Base-by-base conservation (phyloP, 1,284 basidiomycete genomes). In the Sanghuangporus baumii region DNA sequence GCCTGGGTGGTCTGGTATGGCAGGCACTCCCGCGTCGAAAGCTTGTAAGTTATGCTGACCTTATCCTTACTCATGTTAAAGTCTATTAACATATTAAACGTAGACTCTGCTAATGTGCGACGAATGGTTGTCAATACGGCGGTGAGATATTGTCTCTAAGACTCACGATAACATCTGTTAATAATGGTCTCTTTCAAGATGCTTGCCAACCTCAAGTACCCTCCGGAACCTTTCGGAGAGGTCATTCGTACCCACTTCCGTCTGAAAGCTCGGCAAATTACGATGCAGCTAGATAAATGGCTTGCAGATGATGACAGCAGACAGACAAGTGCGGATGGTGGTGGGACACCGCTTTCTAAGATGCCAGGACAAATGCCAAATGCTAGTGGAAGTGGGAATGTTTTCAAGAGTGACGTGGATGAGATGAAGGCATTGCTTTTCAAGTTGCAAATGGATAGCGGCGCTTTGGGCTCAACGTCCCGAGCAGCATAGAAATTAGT, bases 201-300 rank as follows among this genome's bases (percentile, higher is more conserved):
- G 91, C 78, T 94, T n/a, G 88, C 84, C 40, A 93, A 90, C 70
- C 75, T 96, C 67, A 89, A 86, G 72, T 82, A 81, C 52, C 90
- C 93, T 20, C 91, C 93, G 11, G 89, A 88, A 66, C 86, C 89
- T 60, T 96, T 94, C 70, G 85, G 77, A 47, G 88, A 93, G 65
- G 84, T 95, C 63, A 89, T 97, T 69, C 85, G 83, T 47, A 95
- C 93, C 0, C 94, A 96, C 74, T 96, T 93, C 78, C 81, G 88
- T n/a, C 76, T 96, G 58, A 96, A 96, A 72, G 85, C 91, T 0
- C 78, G 78, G 48, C 81, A 82, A 0, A 84, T 97, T 65, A 74
- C 75, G 20, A 72, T 79, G 38, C 93, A 95, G 73, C 77, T 96
- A n/a, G 89, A 94, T 68, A 77, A 83, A 66, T 96, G 89, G 93